A percentile compares a stretch with the other conserved stretches of the same genome.
These are phyloP conservation scores for Punica granatum DNA, from an alignment of 345 rosid species.

Conservation along the genomic window DNA sequence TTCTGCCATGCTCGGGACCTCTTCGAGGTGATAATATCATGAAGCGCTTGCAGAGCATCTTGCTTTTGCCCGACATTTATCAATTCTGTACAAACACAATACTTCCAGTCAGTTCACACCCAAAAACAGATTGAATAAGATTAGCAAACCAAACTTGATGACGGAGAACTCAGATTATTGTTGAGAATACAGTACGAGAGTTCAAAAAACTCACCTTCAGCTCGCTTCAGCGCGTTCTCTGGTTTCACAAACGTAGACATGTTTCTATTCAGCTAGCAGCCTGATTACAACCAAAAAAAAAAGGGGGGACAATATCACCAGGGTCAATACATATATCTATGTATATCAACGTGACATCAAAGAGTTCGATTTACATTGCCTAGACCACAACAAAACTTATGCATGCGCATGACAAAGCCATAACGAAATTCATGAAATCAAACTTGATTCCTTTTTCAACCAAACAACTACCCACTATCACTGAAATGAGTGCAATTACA, in stretches of 20 bases:
- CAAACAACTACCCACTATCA: neutral
- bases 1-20: slow-evolving; percentile 96
- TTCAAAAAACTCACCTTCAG: slow-evolving; percentile 52
- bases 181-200: neutral
- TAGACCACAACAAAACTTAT: neutral
- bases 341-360: neutral
- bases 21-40: slow-evolving; percentile 83
- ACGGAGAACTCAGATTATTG: no score
- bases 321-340: no score
- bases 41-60: slow-evolving; percentile 91
- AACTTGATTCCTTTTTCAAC: no score
- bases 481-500: neutral
- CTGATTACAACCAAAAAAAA: neutral
- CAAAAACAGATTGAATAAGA: neutral
- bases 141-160: neutral
- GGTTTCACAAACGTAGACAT: slow-evolving; percentile 83
- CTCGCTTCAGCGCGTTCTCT: slow-evolving; percentile 87
- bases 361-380: neutral
- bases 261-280: slow-evolving; percentile 8
- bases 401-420: neutral
- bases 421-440: no score
- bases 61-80: slow-evolving; percentile 98
- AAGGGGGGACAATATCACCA: neutral
- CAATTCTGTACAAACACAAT: slow-evolving; percentile 43
- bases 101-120: neutral